Evolutionary conservation across 164 flowering plant genomes (phyloP), one percentile per base, ranked within the genome.

Genomic region (Magnolia sinica): DNA sequence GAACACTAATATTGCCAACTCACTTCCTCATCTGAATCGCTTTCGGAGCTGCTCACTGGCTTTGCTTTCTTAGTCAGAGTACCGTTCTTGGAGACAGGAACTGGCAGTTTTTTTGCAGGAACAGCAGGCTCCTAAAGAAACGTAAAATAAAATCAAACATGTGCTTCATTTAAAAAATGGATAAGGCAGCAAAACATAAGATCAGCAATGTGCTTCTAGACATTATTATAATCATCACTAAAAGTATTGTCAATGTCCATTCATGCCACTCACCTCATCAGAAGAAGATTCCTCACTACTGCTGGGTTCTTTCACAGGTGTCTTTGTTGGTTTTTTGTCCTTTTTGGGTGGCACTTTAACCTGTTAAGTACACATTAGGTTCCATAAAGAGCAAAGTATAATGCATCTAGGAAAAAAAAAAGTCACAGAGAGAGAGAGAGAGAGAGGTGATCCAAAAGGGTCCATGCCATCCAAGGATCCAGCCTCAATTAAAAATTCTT

Each of bases 261-360:
- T 14, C 11, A 22, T 20, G 2, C 27, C 16, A 20, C 79, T 61
- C n/a, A 82, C 87, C 73, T 83, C 87, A 68, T 85, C 87, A n/a
- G 87, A 85, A 4, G 85, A 85, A 8, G 83, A 77, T 0, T 78
- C 82, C 0, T 79, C 82, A 24, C 77, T 77, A 29, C 77, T 76
- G 19, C 77, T 76, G 19, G 81, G 72, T 52, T 77, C 75, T 61
- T 50, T 37, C 31, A 65, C 77, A 65, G 79, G 79, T 31, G 69
- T 23, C 76, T 78, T 83, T 8, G 49, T 70, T n/a, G 24, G 27
- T 16, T 63, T 50, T 3, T 2, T 50, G 11, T 1, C 72, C 79
- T 78, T 78, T 75, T 77, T 81, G 3, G 70, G 27, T 64, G 71
- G 1, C 16, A 71, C 77, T 14, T 80, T 77, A 64, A 74, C 75